Percentiles rank a stretch among this genome's conserved stretches.
Evolutionary conservation across 768 basidiomycete genomes (phyloP).

Genomic region (Suillus decipiens): DNA sequence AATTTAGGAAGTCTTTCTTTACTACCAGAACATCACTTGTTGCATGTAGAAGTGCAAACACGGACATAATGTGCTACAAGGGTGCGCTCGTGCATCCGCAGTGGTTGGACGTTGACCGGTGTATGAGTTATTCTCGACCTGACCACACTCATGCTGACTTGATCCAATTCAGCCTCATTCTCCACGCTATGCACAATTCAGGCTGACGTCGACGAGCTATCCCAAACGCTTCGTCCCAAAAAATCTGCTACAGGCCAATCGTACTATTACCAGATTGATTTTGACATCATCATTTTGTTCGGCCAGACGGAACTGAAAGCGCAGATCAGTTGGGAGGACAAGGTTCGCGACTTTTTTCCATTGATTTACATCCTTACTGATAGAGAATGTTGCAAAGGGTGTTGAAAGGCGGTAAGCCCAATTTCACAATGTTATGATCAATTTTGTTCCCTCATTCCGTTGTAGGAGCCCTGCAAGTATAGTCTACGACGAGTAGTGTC

Average conservation of each 20-base stretch:
- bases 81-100: slow-evolving; percentile 6
- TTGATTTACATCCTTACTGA: neutral
- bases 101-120: slow-evolving; percentile 10
- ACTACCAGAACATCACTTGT: neutral
- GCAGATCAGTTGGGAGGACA: slow-evolving; percentile 40
- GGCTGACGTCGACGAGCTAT: slow-evolving; percentile 12
- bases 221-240: slow-evolving; percentile 1
- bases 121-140: neutral
- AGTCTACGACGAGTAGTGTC: slow-evolving; percentile 1
- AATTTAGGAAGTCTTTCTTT: slow-evolving; percentile 7
- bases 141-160: neutral
- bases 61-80: slow-evolving; percentile 12
- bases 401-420: slow-evolving; percentile 31
- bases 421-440: neutral
- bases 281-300: slow-evolving; percentile 36
- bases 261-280: slow-evolving; percentile 26
- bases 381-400: slow-evolving; percentile 24
- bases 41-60: neutral
- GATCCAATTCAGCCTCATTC: slow-evolving; percentile 12
- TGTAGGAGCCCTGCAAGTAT: slow-evolving; percentile 8
- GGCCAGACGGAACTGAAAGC: slow-evolving; percentile 44
- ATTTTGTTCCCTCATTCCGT: neutral
- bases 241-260: neutral
- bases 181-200: slow-evolving; percentile 5
- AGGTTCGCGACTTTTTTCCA: slow-evolving; percentile 22